A percentile compares a stretch with the other conserved stretches of the same genome.
phyloP scores from a whole-genome alignment of 805 yeast genomes.

The Suhomyces xylopsoci region DNA sequence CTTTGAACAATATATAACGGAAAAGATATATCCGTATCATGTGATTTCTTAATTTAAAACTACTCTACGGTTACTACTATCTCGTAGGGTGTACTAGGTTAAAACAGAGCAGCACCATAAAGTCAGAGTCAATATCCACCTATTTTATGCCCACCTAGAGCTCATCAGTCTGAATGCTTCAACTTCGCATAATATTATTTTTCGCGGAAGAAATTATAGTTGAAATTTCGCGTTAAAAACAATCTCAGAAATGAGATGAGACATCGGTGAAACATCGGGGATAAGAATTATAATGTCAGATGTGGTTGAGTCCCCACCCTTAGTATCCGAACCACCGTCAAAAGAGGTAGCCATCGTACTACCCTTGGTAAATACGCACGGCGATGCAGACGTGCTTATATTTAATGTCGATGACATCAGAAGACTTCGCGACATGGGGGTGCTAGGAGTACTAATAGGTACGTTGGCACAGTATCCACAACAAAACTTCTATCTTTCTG shows the following conservation, averaged over 20 bases:
- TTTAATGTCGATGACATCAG: conserved; percentile 57
- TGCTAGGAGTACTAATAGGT: conserved; percentile 78
- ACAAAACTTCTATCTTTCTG: conserved; percentile 81
- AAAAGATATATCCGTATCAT: too few relatives aligned
- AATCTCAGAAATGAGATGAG: background rate
- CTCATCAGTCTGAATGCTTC: background rate
- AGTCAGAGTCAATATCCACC: too few relatives aligned
- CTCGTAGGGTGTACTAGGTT: too few relatives aligned
- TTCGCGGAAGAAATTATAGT: background rate
- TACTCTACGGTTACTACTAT: background rate
- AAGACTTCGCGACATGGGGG: conserved; percentile 52
- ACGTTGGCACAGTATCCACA: conserved; percentile 90
- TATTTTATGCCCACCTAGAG: background rate
- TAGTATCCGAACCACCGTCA: background rate
- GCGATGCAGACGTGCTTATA: conserved; percentile 43
- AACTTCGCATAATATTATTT: background rate
- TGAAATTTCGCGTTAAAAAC: background rate
- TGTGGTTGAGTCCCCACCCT: background rate
- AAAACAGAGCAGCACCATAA: too few relatives aligned
- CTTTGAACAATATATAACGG: background rate
- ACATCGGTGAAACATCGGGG: background rate
- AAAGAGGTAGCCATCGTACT: conserved; percentile 11
- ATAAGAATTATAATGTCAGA: background rate
- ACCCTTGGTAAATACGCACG: conserved; percentile 14
- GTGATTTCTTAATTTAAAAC: background rate